Conservation (phyloP, 768 basidiomycete species). For the Hirschioporus abietinus region DNA sequence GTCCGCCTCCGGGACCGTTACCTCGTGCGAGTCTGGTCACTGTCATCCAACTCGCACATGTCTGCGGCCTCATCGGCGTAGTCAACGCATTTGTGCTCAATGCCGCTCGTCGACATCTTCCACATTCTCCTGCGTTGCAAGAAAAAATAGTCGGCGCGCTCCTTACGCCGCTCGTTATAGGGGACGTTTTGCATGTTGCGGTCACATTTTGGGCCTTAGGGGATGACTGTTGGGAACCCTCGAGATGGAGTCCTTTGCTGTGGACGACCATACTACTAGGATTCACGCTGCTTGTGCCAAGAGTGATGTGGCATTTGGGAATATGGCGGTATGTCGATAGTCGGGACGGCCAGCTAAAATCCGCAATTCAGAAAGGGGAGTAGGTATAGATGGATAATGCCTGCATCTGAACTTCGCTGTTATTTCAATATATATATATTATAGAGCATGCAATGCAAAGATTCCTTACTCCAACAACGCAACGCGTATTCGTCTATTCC, state of each 20-base stretch:
- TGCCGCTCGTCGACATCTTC: slow-evolving; percentile 55
- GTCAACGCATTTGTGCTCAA: slow-evolving; percentile 64
- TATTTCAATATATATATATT: not conserved
- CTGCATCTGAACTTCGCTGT: not conserved
- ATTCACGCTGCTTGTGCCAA: slow-evolving; percentile 59
- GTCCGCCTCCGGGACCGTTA: slow-evolving; percentile 34
- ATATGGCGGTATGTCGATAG: slow-evolving; percentile 67
- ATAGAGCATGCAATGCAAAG: too few relatives aligned
- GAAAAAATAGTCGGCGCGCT: slow-evolving; percentile 65
- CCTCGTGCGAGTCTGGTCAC: slow-evolving; percentile 64
- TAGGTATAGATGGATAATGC: not conserved
- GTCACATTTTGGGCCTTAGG: slow-evolving; percentile 74
- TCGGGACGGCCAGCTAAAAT: slow-evolving; percentile 39
- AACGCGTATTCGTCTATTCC: too few relatives aligned
- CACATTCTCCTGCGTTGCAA: slow-evolving; percentile 54
- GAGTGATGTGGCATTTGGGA: slow-evolving; percentile 70
- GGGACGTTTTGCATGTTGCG: slow-evolving; percentile 60
- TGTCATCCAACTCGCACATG: slow-evolving; percentile 70
- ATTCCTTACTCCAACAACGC: too few relatives aligned
- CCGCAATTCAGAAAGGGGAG: not conserved
- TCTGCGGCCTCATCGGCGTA: slow-evolving; percentile 68
- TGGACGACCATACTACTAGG: slow-evolving; percentile 64
- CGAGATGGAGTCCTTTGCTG: slow-evolving; percentile 62
- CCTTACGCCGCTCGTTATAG: slow-evolving; percentile 62
- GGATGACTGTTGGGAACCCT: slow-evolving; percentile 58